Evolutionary conservation across 129 eudicot genomes (phyloP).

Genomic region (Chrysanthemum lavandulifolium): DNA sequence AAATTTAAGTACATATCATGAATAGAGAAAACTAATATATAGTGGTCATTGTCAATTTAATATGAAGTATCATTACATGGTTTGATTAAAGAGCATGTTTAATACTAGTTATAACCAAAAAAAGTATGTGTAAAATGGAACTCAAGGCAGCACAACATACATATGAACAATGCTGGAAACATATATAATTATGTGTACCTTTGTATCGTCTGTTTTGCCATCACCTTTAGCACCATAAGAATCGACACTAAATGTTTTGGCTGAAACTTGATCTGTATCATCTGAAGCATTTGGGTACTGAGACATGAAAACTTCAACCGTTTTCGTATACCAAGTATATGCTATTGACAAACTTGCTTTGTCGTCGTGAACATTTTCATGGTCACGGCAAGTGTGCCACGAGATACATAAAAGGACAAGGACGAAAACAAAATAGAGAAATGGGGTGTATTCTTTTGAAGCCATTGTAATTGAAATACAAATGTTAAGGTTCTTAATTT

Average conservation of each 20-base stretch:
- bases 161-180: background rate
- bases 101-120: too few species aligned
- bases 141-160: too few species aligned
- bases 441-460: slow-evolving; percentile 4
- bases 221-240: slow-evolving; percentile 76
- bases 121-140: too few species aligned
- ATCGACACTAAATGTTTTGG: slow-evolving; percentile 37
- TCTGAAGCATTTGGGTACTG: slow-evolving; percentile 6
- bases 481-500: background rate
- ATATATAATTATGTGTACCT: slow-evolving; percentile 35
- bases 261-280: slow-evolving; percentile 14
- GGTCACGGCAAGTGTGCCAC: slow-evolving; percentile 14
- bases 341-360: background rate
- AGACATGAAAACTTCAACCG: slow-evolving; percentile 8
- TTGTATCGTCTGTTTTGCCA: slow-evolving; percentile 59
- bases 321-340: slow-evolving; percentile 9
- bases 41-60: too few species aligned
- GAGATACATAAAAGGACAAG: slow-evolving; percentile 24
- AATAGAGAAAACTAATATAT: too few species aligned
- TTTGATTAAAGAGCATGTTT: too few species aligned
- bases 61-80: too few species aligned
- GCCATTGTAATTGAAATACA: slow-evolving; percentile 14
- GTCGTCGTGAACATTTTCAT: slow-evolving; percentile 19
- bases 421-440: background rate
- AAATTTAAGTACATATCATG: too few species aligned